Evolutionary conservation across 2,329 filamentous ascomycete species (phyloP).

Genomic region (Claviceps quebecensis): DNA sequence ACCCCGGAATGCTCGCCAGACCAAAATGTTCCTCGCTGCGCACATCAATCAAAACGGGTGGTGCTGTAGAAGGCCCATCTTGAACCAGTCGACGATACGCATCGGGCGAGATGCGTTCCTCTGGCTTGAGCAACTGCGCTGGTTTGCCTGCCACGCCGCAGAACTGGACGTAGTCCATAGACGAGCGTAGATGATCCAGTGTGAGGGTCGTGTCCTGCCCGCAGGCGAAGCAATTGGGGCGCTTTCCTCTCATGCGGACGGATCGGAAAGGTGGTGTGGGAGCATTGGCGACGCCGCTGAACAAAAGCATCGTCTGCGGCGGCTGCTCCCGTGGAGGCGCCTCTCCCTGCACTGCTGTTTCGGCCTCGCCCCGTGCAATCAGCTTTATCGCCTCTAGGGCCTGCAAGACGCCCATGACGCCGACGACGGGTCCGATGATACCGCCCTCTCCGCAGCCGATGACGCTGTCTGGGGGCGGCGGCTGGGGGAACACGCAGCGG

Average conservation of each 20-base stretch:
- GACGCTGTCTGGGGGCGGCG: slow-evolving; percentile 71
- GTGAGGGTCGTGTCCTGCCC: slow-evolving; percentile 46
- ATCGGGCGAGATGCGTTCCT: slow-evolving; percentile 53
- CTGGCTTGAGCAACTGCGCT: slow-evolving; percentile 39
- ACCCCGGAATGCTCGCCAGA: slow-evolving; percentile 61
- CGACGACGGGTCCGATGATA: slow-evolving; percentile 83
- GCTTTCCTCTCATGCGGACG: slow-evolving; percentile 56
- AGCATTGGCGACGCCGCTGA: slow-evolving; percentile 26
- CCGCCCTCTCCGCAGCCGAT: slow-evolving; percentile 85
- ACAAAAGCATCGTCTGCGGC: slow-evolving; percentile 30
- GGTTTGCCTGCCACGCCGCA: slow-evolving; percentile 49
- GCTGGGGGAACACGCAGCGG: slow-evolving; percentile 78
- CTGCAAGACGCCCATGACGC: slow-evolving; percentile 84
- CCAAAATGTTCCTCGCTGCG: slow-evolving; percentile 74
- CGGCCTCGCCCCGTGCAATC: slow-evolving; percentile 33
- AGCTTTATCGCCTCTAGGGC: slow-evolving; percentile 80
- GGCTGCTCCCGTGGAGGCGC: slow-evolving; percentile 8
- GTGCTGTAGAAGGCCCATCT: slow-evolving; percentile 20
- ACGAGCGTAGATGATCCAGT: slow-evolving; percentile 43
- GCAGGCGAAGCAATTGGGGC: slow-evolving; percentile 64
- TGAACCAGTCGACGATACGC: slow-evolving; percentile 34
- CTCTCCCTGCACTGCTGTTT: background rate
- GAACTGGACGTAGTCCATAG: slow-evolving; percentile 73
- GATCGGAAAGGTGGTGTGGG: slow-evolving; percentile 44
- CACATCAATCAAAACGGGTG: slow-evolving; percentile 57